Evolutionary conservation across 768 basidiomycete species (phyloP).

Genomic region (Phylloporus sp.): DNA sequence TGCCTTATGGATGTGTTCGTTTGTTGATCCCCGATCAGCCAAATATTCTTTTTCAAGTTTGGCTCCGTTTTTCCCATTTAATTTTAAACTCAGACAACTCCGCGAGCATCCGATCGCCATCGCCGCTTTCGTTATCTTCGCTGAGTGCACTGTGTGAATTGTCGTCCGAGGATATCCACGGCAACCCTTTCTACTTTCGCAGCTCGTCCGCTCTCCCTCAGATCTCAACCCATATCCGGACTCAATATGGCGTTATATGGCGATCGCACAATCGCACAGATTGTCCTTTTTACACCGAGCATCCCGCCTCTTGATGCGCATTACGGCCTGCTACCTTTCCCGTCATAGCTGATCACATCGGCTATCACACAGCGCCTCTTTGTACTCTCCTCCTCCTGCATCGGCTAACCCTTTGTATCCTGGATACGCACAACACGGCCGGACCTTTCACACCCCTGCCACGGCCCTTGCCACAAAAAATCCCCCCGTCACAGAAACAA

Average conservation of each 20-base stretch:
- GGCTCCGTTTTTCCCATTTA: slow-evolving; percentile 27
- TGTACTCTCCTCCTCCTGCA: background rate
- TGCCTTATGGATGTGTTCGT: slow-evolving; percentile 34
- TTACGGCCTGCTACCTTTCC: too few relatives aligned
- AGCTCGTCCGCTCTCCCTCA: background rate
- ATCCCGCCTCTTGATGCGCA: too few relatives aligned
- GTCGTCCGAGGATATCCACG: slow-evolving; percentile 18
- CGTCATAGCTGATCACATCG: background rate
- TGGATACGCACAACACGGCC: background rate
- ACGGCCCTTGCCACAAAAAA: background rate
- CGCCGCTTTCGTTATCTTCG: slow-evolving; percentile 9
- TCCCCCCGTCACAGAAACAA: background rate
- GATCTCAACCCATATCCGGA: slow-evolving; percentile 21
- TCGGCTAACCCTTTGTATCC: background rate
- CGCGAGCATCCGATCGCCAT: slow-evolving; percentile 20
- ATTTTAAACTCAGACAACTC: slow-evolving; percentile 27
- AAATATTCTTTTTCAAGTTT: slow-evolving; percentile 33
- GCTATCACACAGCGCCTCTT: background rate
- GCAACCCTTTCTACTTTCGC: background rate
- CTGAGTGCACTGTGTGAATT: slow-evolving; percentile 11
- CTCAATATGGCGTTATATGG: slow-evolving; percentile 22
- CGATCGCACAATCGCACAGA: slow-evolving; percentile 14
- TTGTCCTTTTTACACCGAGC: background rate
- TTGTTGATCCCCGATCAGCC: slow-evolving; percentile 64
- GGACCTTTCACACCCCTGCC: background rate